A percentile compares a stretch with the other conserved stretches of the same genome.
Conservation (phyloP, 768 basidiomycete species). For the Leccinum disarticulatum region DNA sequence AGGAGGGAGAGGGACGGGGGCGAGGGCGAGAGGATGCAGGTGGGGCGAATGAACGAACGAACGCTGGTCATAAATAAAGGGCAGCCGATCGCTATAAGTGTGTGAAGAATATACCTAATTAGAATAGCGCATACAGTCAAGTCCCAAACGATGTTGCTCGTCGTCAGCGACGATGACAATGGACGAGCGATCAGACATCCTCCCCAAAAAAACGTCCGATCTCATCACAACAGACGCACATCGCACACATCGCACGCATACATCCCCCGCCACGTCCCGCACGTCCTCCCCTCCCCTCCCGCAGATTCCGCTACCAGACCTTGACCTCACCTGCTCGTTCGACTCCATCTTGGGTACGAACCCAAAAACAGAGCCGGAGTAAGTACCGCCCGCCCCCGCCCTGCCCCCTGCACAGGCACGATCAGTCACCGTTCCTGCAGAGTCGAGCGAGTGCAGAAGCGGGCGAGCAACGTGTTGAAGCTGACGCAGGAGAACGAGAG, state of each 20-base stretch:
- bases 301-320: slow-evolving; percentile 50
- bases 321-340: slow-evolving; percentile 45
- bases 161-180: slow-evolving; percentile 27
- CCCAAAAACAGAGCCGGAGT: slow-evolving; percentile 38
- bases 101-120: slow-evolving; percentile 24
- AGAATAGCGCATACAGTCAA: background rate
- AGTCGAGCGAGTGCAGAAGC: slow-evolving; percentile 53
- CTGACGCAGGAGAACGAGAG: slow-evolving; percentile 79
- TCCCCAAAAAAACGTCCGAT: slow-evolving; percentile 23
- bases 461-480: slow-evolving; percentile 75
- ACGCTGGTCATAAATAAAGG: slow-evolving; percentile 30
- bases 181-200: slow-evolving; percentile 23
- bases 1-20: slow-evolving; percentile 13
- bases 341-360: slow-evolving; percentile 41
- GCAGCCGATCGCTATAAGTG: slow-evolving; percentile 26
- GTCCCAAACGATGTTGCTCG: slow-evolving; percentile 2
- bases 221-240: slow-evolving; percentile 3
- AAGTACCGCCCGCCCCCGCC: slow-evolving; percentile 37
- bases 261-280: slow-evolving; percentile 16
- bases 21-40: slow-evolving; percentile 18
- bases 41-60: slow-evolving; percentile 13
- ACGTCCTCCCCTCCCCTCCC: slow-evolving; percentile 42
- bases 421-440: slow-evolving; percentile 34
- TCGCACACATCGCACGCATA: slow-evolving; percentile 23
- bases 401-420: slow-evolving; percentile 24